Conservation (phyloP, 2,329 filamentous ascomycete species). For the Talaromyces sp. region DNA sequence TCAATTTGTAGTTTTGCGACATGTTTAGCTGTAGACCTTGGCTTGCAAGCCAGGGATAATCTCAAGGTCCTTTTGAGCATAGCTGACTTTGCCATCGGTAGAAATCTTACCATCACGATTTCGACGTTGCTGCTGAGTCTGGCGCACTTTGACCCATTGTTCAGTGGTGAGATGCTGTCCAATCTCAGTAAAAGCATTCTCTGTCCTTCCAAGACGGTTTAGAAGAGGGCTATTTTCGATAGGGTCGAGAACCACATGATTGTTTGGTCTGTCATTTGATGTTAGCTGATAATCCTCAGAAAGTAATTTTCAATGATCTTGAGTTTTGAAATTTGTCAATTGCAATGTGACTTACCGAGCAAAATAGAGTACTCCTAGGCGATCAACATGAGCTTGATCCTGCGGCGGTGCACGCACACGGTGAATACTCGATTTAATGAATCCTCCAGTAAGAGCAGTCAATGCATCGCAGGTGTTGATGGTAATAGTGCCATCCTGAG, state of each 20-base stretch:
- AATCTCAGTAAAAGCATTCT: conserved; percentile 38
- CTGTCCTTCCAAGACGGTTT: conserved; percentile 31
- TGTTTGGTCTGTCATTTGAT: conserved; percentile 30
- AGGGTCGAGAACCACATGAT: conserved; percentile 36
- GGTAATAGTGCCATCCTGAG: conserved; percentile 48
- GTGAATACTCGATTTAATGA: conserved; percentile 49
- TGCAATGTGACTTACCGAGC: conserved; percentile 31
- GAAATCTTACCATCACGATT: conserved; percentile 22
- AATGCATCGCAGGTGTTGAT: conserved; percentile 51
- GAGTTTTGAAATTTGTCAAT: not conserved
- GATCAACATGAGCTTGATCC: conserved; percentile 44
- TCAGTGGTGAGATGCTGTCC: conserved; percentile 37
- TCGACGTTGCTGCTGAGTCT: conserved; percentile 41
- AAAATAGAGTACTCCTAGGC: conserved; percentile 43
- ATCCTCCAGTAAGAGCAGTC: conserved; percentile 47
- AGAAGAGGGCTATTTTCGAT: conserved; percentile 36
- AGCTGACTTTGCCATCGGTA: conserved; percentile 33
- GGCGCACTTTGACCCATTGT: conserved; percentile 38
- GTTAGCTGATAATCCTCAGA: too few relatives aligned
- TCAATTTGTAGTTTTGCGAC: too few relatives aligned
- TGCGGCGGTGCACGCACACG: conserved; percentile 46
- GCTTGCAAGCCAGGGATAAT: conserved; percentile 40
- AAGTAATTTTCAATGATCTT: not conserved
- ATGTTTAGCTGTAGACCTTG: conserved; percentile 28
- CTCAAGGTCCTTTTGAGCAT: conserved; percentile 34